Evolutionary conservation across 768 basidiomycete species (phyloP).

Genomic region (Kockovaella imperatae): DNA sequence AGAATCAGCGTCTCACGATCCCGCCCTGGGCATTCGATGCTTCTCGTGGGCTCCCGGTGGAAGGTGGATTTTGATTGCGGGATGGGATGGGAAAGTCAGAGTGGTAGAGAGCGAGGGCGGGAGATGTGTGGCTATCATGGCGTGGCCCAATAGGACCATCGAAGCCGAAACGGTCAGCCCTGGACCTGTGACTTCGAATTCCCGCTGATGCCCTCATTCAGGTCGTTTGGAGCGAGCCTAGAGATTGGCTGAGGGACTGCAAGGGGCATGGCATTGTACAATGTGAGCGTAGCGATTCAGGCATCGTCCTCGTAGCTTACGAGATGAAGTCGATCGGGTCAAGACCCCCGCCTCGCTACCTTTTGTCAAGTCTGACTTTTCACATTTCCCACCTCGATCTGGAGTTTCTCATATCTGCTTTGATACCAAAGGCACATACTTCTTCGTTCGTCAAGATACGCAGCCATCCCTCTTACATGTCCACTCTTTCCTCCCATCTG

Average conservation of each 20-base stretch:
- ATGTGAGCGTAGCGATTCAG: conserved; percentile 49
- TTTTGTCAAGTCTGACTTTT: conserved; percentile 52
- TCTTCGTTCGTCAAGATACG: conserved; percentile 54
- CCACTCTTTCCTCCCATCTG: conserved; percentile 61
- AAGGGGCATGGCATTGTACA: conserved; percentile 79
- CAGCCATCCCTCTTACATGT: conserved; percentile 58
- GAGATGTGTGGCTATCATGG: conserved; percentile 34
- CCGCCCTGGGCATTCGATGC: conserved; percentile 71
- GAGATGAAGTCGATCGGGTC: conserved; percentile 24
- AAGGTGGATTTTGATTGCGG: conserved; percentile 68
- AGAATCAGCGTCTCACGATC: conserved; percentile 50
- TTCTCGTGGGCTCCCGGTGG: conserved; percentile 83
- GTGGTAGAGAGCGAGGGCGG: conserved; percentile 40
- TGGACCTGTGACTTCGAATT: background rate
- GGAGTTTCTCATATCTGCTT: conserved; percentile 70
- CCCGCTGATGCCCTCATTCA: conserved; percentile 42
- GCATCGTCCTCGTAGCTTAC: background rate
- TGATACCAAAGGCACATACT: conserved; percentile 65
- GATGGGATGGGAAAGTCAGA: conserved; percentile 79
- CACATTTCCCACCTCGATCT: conserved; percentile 52
- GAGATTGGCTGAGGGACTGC: conserved; percentile 73
- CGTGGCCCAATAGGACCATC: conserved; percentile 2
- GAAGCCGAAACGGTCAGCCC: conserved; percentile 21
- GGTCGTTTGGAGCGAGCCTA: conserved; percentile 79
- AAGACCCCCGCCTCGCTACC: conserved; percentile 14